Conservation (phyloP, 2,329 filamentous ascomycete genomes). For the Pestalotiopsis sp. region DNA sequence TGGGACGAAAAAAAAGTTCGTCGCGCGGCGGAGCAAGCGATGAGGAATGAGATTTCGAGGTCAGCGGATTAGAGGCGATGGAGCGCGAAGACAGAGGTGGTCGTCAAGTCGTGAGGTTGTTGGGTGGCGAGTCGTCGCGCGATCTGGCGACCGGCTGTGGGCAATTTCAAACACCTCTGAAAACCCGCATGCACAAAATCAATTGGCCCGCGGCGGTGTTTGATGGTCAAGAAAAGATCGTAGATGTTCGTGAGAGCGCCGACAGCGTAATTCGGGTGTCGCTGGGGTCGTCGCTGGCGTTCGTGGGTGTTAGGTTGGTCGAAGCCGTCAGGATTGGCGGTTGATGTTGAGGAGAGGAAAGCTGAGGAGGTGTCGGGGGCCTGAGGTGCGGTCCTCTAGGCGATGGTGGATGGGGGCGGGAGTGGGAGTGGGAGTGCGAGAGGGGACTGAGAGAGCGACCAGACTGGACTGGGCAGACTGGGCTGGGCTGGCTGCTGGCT, state of each 20-base stretch:
- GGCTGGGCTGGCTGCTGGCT: not conserved
- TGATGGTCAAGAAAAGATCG: conserved; percentile 7
- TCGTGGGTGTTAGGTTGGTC: conserved; percentile 8
- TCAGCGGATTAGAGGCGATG: not conserved
- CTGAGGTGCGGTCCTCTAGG: not conserved
- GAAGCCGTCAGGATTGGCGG: conserved; percentile 6
- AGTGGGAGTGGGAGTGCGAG: not conserved
- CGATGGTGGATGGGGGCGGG: conserved; percentile 1
- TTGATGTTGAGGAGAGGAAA: conserved; percentile 12
- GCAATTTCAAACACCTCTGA: conserved; percentile 33
- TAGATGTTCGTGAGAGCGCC: conserved; percentile 3
- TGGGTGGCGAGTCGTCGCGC: conserved; percentile 35
- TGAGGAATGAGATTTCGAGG: conserved; percentile 10
- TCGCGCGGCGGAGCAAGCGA: conserved; percentile 15
- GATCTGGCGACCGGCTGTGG: conserved; percentile 40
- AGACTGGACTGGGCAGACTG: not conserved
- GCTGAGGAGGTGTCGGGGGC: conserved; percentile 7
- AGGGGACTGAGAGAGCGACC: not conserved
- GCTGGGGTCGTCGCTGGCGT: conserved; percentile 13
- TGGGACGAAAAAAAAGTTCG: not conserved
- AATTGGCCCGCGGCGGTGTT: conserved; percentile 15
- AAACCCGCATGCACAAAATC: conserved; percentile 36
- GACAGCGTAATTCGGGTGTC: conserved; percentile 14
- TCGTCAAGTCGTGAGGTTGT: conserved; percentile 20
- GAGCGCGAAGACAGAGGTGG: conserved; percentile 18